Percentiles rank a stretch among this genome's conserved stretches.
phyloP scores from a whole-genome alignment of 2,329 filamentous ascomycete genomes.

The Rugonectria rugulosa region DNA sequence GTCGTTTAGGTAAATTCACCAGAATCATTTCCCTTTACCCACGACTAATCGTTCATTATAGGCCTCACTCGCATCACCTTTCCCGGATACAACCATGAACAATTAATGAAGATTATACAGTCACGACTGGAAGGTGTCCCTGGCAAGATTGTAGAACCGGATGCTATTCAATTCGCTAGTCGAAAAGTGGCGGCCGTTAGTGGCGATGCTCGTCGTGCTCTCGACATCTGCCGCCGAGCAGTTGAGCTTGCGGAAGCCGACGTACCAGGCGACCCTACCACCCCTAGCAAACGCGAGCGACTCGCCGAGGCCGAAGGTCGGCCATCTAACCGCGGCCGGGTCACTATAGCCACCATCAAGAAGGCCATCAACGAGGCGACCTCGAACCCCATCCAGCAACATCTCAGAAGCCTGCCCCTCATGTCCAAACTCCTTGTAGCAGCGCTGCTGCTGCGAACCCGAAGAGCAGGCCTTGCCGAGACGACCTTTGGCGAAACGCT shows the following conservation, averaged over 20 bases:
- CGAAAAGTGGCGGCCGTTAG: conserved; percentile 96
- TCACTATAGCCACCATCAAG: conserved; percentile 93
- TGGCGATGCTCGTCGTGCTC: conserved; percentile 87
- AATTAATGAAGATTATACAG: conserved; percentile 96
- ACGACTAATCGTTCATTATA: conserved; percentile 28
- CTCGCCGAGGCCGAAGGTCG: conserved; percentile 38
- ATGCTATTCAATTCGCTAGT: conserved; percentile 95
- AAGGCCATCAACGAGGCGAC: conserved; percentile 95
- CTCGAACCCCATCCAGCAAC: conserved; percentile 89
- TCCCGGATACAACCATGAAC: conserved; percentile 94
- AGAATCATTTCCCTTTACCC: too few species aligned
- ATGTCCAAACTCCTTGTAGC: conserved; percentile 86
- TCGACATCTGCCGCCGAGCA: conserved; percentile 94
- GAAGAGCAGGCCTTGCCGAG: conserved; percentile 85
- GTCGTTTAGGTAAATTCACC: conserved; percentile 67
- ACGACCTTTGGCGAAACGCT: conserved; percentile 88
- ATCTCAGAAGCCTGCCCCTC: conserved; percentile 82
- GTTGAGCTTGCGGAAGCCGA: conserved; percentile 93
- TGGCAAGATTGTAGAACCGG: conserved; percentile 87
- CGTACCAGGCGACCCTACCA: conserved; percentile 56
- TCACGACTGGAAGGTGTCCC: conserved; percentile 90
- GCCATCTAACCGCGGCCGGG: conserved; percentile 55
- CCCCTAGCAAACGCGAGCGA: conserved; percentile 65
- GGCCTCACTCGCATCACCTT: conserved; percentile 94
- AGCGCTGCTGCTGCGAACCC: conserved; percentile 78